These are phyloP conservation scores for Pythium oligandrum DNA, from an alignment of 352 stramenopile genomes.

Conservation along the genomic window DNA sequence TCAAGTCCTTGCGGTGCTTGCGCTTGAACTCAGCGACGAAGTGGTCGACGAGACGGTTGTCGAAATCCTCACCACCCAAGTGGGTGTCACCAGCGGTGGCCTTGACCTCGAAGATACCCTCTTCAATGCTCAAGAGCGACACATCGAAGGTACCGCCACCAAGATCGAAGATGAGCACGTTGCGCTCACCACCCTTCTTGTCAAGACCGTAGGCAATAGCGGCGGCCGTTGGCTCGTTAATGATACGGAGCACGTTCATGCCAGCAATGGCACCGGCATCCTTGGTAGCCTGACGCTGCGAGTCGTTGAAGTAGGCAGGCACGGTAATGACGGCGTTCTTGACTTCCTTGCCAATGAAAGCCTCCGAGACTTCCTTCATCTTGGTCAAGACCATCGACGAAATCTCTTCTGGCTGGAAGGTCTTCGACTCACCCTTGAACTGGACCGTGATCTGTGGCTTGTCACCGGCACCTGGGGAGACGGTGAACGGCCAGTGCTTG, in stretches of 20 bases:
- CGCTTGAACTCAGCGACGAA: constrained; percentile 93
- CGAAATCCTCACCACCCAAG: constrained; percentile 92
- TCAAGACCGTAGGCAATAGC: constrained; percentile 95
- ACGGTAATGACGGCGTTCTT: constrained; percentile 25
- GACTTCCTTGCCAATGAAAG: constrained; percentile 24
- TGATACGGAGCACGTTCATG: constrained; percentile 48
- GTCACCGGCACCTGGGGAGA: constrained; percentile 39
- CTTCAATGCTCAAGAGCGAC: constrained; percentile 91
- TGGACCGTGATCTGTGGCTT: constrained; percentile 46
- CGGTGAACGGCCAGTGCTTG: constrained; percentile 50
- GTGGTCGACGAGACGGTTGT: constrained; percentile 93
- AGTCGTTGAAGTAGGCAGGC: constrained; percentile 25
- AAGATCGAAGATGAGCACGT: constrained; percentile 96
- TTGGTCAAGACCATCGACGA: constrained; percentile 53
- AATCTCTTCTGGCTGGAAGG: constrained; percentile 67
- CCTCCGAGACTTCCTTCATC: constrained; percentile 39
- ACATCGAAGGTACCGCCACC: constrained; percentile 95
- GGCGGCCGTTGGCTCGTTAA: constrained; percentile 93
- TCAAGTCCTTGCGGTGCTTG: constrained; percentile 88
- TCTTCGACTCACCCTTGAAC: constrained; percentile 39
- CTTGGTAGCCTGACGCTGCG: constrained; percentile 23
- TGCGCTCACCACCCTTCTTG: constrained; percentile 92
- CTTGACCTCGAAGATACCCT: constrained; percentile 96
- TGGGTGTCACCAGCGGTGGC: constrained; percentile 93
- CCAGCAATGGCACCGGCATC: constrained; percentile 24